phyloP scores from a whole-genome alignment of 306 rosid genomes.

The Acacia acuminata region DNA sequence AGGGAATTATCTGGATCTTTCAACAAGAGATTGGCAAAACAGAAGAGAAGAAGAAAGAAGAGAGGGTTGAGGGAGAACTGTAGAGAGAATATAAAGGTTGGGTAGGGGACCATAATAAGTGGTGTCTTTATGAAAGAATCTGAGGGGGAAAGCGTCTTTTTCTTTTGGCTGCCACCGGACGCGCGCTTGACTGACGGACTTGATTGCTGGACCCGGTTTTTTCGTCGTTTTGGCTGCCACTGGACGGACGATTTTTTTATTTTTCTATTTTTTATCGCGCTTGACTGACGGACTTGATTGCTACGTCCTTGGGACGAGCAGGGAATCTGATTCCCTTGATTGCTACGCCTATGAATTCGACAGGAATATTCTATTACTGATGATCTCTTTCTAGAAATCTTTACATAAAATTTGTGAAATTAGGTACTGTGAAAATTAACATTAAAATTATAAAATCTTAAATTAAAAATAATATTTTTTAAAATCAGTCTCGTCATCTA shows the following conservation, averaged over 20 bases:
- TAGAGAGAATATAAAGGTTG: background rate
- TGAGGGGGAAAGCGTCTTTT: slow-evolving; percentile 23
- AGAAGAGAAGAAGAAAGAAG: slow-evolving; percentile 1
- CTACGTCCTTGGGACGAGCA: too few relatives aligned
- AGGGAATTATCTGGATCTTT: slow-evolving; percentile 26
- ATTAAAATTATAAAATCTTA: too few relatives aligned
- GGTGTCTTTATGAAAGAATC: slow-evolving; percentile 8
- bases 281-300: slow-evolving; percentile 28
- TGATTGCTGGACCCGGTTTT: too few relatives aligned
- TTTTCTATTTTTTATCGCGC: too few relatives aligned
- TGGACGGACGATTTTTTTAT: too few relatives aligned
- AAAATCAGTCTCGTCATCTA: too few relatives aligned
- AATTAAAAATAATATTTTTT: too few relatives aligned
- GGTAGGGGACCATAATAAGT: background rate
- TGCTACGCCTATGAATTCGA: too few relatives aligned
- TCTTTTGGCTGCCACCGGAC: background rate
- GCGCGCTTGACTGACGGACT: slow-evolving; percentile 35
- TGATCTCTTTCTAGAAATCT: background rate
- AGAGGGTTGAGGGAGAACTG: background rate
- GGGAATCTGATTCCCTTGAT: too few relatives aligned
- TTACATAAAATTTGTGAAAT: background rate
- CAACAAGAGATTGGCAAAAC: slow-evolving; percentile 3
- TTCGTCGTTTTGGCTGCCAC: background rate
- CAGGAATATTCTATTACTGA: too few relatives aligned
- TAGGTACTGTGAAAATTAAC: too few relatives aligned